phyloP scores from a whole-genome alignment of 2,329 filamentous ascomycete genomes.

The Epichloe elymi region DNA sequence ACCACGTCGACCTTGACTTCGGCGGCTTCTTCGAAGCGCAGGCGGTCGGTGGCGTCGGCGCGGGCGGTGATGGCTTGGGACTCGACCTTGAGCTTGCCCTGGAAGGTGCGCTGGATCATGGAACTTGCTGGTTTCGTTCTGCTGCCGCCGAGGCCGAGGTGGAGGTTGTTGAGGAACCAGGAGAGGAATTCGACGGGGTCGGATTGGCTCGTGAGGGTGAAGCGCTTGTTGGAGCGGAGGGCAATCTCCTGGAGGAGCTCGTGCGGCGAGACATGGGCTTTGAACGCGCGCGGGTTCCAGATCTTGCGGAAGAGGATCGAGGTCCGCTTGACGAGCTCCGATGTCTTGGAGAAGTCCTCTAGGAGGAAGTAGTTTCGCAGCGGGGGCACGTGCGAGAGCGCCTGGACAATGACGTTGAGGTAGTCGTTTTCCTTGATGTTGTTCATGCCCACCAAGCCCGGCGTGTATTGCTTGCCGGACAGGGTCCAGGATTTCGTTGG shows the following conservation, averaged over 20 bases:
- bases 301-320: slow-evolving; percentile 89
- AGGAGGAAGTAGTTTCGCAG: slow-evolving; percentile 86
- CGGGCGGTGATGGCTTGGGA: slow-evolving; percentile 88
- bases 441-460: slow-evolving; percentile 97
- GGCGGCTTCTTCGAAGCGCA: slow-evolving; percentile 86
- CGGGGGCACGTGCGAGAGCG: slow-evolving; percentile 77
- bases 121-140: slow-evolving; percentile 74
- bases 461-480: slow-evolving; percentile 71
- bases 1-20: slow-evolving; percentile 63
- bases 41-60: slow-evolving; percentile 71
- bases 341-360: slow-evolving; percentile 57
- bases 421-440: slow-evolving; percentile 99
- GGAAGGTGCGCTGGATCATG: slow-evolving; percentile 86
- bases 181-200: slow-evolving; percentile 94
- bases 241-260: slow-evolving; percentile 93
- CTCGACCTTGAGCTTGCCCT: slow-evolving; percentile 83
- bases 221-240: slow-evolving; percentile 79
- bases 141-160: slow-evolving; percentile 79
- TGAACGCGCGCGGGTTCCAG: slow-evolving; percentile 95
- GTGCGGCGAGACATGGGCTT: slow-evolving; percentile 91
- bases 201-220: slow-evolving; percentile 79
- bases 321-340: slow-evolving; percentile 78
- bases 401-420: slow-evolving; percentile 87
- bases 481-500: slow-evolving; percentile 39
- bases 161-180: slow-evolving; percentile 95